Evolutionary conservation across 192 early-diverging fungal species (phyloP).

Genomic region (Martensiomyces pterosporus): DNA sequence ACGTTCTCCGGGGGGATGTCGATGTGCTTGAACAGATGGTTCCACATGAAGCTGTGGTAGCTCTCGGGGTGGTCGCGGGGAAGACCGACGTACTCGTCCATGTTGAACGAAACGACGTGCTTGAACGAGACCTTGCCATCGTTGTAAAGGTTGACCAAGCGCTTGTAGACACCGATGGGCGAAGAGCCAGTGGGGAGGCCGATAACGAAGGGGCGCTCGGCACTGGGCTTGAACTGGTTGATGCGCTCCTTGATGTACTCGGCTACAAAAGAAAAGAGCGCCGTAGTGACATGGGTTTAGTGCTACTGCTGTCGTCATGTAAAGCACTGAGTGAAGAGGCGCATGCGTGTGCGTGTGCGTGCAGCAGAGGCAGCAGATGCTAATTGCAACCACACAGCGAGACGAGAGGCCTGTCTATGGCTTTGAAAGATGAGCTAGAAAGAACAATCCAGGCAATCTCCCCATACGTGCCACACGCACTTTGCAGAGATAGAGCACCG

Average conservation of each 20-base stretch:
- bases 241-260: conserved; percentile 79
- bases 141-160: conserved; percentile 66
- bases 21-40: conserved; percentile 83
- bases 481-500: no score
- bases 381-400: no score
- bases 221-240: conserved; percentile 67
- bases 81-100: conserved; percentile 85
- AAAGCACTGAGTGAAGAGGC: no score
- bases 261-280: conserved; percentile 54
- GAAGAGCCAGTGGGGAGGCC: conserved; percentile 87
- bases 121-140: conserved; percentile 69
- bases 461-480: no score
- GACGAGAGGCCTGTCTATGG: no score
- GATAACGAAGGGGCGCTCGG: conserved; percentile 75
- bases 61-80: conserved; percentile 83
- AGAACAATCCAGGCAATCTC: no score
- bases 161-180: conserved; percentile 75
- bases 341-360: no score
- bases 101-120: conserved; percentile 86
- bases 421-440: no score
- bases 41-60: conserved; percentile 92
- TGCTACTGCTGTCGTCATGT: no score
- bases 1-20: conserved; percentile 79
- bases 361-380: no score
- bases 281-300: no score